Base-by-base conservation (phyloP, 768 basidiomycete species). In the Tephrocybe sp. region DNA sequence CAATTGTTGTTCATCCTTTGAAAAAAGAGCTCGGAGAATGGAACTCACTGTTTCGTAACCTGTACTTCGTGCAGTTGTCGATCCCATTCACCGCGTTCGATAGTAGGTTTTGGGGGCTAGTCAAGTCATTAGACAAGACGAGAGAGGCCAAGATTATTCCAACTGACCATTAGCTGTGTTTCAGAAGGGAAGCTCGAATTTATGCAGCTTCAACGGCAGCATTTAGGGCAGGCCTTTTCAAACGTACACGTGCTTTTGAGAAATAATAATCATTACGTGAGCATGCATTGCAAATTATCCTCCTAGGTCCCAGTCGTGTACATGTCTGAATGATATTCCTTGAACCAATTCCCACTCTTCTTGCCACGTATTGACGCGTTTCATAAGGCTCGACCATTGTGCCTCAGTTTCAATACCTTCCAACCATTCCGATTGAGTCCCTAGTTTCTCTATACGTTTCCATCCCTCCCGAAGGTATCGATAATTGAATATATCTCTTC, bases 11-110 rank as follows among this genome's bases (percentile, higher is more conserved):
- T 88, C 86, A 88, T 88, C 86, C 65, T 71, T 65, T 60, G 64
- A 42, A 18, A 46, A 42, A 37, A 43, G n/a, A n/a, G n/a, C n/a
- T 53, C 51, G 57, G 45, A 48, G 50, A 59, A 55, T 49, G 41
- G 47, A 45, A 86, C 93, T 86, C 80, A 97, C 94, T 83, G 71
- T 77, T 95, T 95, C 24, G 88, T 78, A 36, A 94, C 82, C 51
- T 81, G 80, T 8, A 93, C 91, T 52, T 89, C 87, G 61, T 86
- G 82, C 31, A 97, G 74, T 18, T 87, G 83, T 23, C 77, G 76
- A 54, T 91, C 86, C 94, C 94, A 95, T 66, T 94, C 92, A 60
- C 88, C 84, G 55, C 81, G 81, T n/a, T 79, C 75, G 54, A 93
- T 84, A 19, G 68, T 60, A 27, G 70, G 70, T 68, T 85, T 88